phyloP scores from a whole-genome alignment of 176 grass and related monocot genomes.

The Juncus inflexus region DNA sequence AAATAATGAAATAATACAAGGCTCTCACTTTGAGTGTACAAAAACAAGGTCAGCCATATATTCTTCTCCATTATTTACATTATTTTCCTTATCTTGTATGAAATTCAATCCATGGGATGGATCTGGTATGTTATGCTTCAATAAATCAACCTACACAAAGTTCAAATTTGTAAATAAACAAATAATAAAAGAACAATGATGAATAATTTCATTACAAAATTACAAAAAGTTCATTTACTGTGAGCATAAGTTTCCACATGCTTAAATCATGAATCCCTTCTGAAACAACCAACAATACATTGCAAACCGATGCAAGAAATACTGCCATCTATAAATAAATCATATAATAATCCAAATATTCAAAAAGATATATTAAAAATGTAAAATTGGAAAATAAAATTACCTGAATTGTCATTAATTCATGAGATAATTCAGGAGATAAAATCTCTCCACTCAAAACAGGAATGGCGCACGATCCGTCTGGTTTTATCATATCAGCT shows the following conservation, averaged over 20 bases:
- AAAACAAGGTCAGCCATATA: constrained; percentile 82
- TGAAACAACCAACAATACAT: constrained; percentile 76
- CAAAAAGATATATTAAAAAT: not conserved
- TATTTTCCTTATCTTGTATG: constrained; percentile 72
- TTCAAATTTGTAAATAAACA: not conserved
- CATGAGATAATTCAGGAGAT: constrained; percentile 82
- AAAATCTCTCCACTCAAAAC: constrained; percentile 61
- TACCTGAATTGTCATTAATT: constrained; percentile 96
- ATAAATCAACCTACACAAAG: constrained; percentile 68
- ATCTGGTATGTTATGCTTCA: constrained; percentile 88
- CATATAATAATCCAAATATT: constrained; percentile 9
- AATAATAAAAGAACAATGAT: not conserved
- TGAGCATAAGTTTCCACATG: constrained; percentile 94
- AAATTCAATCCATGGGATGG: constrained; percentile 49
- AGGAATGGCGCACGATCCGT: constrained; percentile 76
- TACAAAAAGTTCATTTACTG: constrained; percentile 42
- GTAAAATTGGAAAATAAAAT: constrained; percentile 10
- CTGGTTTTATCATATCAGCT: constrained; percentile 77
- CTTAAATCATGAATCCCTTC: constrained; percentile 64
- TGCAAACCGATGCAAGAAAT: constrained; percentile 94
- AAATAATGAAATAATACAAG: not conserved
- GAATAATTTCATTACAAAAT: not conserved
- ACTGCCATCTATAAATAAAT: constrained; percentile 76
- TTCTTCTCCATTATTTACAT: constrained; percentile 48
- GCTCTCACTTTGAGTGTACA: constrained; percentile 74